Base-by-base conservation (phyloP, 2,329 filamentous ascomycete species). In the Huntiella moniliformis region DNA sequence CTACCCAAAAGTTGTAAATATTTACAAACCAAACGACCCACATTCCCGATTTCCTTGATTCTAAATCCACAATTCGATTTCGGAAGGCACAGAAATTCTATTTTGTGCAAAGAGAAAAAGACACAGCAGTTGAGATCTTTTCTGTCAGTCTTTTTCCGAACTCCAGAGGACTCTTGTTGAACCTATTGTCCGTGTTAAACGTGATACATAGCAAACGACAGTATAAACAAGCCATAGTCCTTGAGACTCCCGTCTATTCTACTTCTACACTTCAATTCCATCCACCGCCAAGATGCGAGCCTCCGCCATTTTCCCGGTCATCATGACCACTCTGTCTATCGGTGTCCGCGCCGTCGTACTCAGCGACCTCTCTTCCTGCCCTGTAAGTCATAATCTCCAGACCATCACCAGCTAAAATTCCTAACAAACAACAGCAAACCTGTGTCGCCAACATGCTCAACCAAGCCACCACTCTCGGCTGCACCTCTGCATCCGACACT, bases 401-500 rank as follows among this genome's bases (percentile, higher is more conserved):
- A 11, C 12, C 7, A 10, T 11, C 4, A 16, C 40, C 31, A 13
- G 40, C 38, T 37, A 13, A 5, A 40, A 12, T 7, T 12, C 16
- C 40, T 13, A 16, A 18, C 43, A 45, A 33, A 11, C 18, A 4
- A 31, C 15, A 51, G 50, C 50, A 50, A 50, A 50, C 45, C 8
- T 51, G 50, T 42, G 36, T 51, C 17, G 45, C 33, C 37, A 46
- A 44, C 33, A 38, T 50, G 39, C 38, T 45, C 28, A 46, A 39
- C 37, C 49, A 46, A 38, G 45, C 43, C 28, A 43, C 45, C 17
- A 38, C 42, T 4, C 41, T 47, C 38, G 47, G 47, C 32, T 47
- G 45, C 31, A 38, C 41, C 31, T 49, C 46, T 15, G 57, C 57
- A 32, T 52, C 54, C 37, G 54, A 60, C 22, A 54, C 54, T 15